phyloP scores from a whole-genome alignment of 2,329 filamentous ascomycete species.

The Ophiostoma fasciatum region DNA sequence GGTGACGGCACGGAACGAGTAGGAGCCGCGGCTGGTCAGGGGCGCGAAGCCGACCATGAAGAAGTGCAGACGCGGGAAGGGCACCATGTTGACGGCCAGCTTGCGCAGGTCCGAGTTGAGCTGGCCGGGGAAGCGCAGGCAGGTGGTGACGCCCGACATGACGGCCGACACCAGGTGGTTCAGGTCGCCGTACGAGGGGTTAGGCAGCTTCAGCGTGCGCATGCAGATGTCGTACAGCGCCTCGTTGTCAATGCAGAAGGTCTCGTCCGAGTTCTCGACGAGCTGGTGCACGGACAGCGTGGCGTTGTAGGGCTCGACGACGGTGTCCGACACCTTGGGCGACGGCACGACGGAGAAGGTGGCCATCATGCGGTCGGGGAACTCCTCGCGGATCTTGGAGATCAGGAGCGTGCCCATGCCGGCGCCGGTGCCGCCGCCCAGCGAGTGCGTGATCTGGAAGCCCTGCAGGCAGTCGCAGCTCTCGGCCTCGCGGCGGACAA shows the following conservation, averaged over 20 bases:
- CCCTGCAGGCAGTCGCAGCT: conserved; percentile 98
- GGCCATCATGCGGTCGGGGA: conserved; percentile 99
- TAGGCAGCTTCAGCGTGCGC: conserved; percentile 96
- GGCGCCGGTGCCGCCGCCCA: conserved; percentile 99
- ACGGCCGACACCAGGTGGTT: conserved; percentile 99
- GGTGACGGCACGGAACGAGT: conserved; percentile 94
- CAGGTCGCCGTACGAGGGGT: conserved; percentile 96
- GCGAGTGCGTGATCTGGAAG: conserved; percentile 99
- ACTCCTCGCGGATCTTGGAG: conserved; percentile 99
- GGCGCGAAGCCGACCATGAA: conserved; percentile 99
- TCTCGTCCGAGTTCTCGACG: conserved; percentile 99
- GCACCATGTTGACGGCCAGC: conserved; percentile 99
- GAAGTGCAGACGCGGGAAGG: conserved; percentile 99
- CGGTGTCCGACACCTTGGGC: conserved; percentile 98
- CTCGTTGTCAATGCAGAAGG: conserved; percentile 99
- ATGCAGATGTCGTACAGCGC: conserved; percentile 99
- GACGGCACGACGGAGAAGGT: conserved; percentile 98
- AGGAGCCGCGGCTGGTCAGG: conserved; percentile 69
- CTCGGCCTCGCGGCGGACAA: conserved; percentile 97
- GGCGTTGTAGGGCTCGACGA: conserved; percentile 99
- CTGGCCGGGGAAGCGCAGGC: conserved; percentile 97
- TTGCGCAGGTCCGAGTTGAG: conserved; percentile 99
- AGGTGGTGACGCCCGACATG: conserved; percentile 99
- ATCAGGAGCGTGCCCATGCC: conserved; percentile 99
- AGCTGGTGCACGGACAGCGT: conserved; percentile 98